Evolutionary conservation across 495 filamentous ascomycete genomes (phyloP).

Genomic region (Aspergillus sclerotiicarbonarius): DNA sequence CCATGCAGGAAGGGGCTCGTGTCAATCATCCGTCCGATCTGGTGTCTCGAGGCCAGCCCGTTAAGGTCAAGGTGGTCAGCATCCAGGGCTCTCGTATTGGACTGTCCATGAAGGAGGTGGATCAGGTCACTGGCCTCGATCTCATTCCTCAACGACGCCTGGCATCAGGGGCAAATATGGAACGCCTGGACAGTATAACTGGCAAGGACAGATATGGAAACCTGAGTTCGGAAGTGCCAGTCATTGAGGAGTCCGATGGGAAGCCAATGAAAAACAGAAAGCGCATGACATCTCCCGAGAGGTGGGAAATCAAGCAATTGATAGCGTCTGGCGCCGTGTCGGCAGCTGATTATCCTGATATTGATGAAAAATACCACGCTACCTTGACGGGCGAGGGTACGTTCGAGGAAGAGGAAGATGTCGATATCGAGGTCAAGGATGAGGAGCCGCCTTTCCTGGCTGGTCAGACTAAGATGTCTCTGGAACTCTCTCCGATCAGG

Average conservation of each 20-base stretch:
- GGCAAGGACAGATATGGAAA: conserved; percentile 56
- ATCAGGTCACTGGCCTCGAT: conserved; percentile 86
- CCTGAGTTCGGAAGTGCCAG: conserved; percentile 56
- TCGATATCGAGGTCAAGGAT: conserved; percentile 94
- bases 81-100: conserved; percentile 78
- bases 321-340: conserved; percentile 93
- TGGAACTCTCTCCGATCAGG: conserved; percentile 91
- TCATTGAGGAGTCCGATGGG: conserved; percentile 62
- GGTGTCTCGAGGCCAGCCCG: conserved; percentile 72
- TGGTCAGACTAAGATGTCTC: conserved; percentile 91
- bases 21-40: conserved; percentile 92
- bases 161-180: conserved; percentile 90
- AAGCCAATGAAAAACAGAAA: conserved; percentile 66
- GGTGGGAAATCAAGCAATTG: conserved; percentile 96
- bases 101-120: conserved; percentile 95
- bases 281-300: conserved; percentile 89
- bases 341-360: conserved; percentile 87
- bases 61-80: conserved; percentile 91
- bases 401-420: conserved; percentile 93
- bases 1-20: conserved; percentile 80
- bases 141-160: conserved; percentile 76
- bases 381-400: conserved; percentile 80
- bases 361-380: conserved; percentile 91
- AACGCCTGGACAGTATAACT: conserved; percentile 61
- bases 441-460: conserved; percentile 96